phyloP scores from a whole-genome alignment of 305 asterid species.

The Fraxinus sp. region DNA sequence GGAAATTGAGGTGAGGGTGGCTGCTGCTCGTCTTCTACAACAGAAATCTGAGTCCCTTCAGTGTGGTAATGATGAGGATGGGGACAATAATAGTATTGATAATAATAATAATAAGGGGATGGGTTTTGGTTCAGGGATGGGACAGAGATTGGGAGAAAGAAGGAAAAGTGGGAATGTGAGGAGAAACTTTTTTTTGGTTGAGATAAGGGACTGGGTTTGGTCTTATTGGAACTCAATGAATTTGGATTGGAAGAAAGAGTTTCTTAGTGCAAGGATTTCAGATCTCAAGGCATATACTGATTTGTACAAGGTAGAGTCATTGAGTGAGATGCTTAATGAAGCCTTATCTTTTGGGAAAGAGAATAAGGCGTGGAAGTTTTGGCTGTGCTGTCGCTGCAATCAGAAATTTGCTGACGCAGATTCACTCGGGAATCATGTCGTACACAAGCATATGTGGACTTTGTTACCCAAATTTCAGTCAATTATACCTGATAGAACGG shows the following conservation, averaged over 20 bases:
- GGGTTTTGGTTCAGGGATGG: slow-evolving; percentile 51
- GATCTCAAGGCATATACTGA: slow-evolving; percentile 68
- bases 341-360: slow-evolving; percentile 62
- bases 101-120: slow-evolving; percentile 42
- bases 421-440: slow-evolving; percentile 57
- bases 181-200: slow-evolving; percentile 54
- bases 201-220: slow-evolving; percentile 70
- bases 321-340: slow-evolving; percentile 56
- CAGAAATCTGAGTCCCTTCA: slow-evolving; percentile 62
- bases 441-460: slow-evolving; percentile 68
- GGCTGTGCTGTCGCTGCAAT: slow-evolving; percentile 74
- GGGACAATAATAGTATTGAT: slow-evolving; percentile 32
- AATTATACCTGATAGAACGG: slow-evolving; percentile 65
- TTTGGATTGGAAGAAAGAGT: slow-evolving; percentile 57
- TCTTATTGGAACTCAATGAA: slow-evolving; percentile 74
- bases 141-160: slow-evolving; percentile 63
- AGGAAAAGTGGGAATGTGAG: slow-evolving; percentile 49
- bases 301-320: slow-evolving; percentile 51
- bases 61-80: slow-evolving; percentile 38
- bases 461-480: slow-evolving; percentile 74
- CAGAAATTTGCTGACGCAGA: slow-evolving; percentile 56
- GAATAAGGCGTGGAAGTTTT: slow-evolving; percentile 66
- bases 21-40: slow-evolving; percentile 90
- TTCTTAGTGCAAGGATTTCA: slow-evolving; percentile 49
- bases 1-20: slow-evolving; percentile 92